Base-by-base conservation (phyloP, 2,329 filamentous ascomycete genomes). In the Epicoccum sorghinum region DNA sequence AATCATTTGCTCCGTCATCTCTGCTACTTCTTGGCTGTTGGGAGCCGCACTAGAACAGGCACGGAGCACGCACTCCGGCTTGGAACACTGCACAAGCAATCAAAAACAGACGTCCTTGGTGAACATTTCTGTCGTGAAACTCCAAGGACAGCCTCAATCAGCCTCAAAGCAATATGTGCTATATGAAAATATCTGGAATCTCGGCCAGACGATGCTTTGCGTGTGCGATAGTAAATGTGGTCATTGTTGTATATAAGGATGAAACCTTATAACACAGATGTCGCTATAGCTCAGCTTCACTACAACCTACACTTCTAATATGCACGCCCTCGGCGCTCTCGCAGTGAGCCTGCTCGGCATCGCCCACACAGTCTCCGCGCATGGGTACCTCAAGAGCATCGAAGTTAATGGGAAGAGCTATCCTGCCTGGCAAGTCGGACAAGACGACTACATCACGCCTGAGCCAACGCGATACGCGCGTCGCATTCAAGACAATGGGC, bases 331-430 rank as follows among this genome's bases (percentile, higher is more conserved):
- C 23, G 27, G 18, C 4, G 9, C 27, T 24, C 4, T 49, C 22
- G 29, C 33, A n/a, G 9, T 45, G 4, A 23, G 39, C 13, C 24
- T 53, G 7, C 40, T 49, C 13, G 33, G 51, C 12, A 10, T 49
- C 9, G 12, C 46, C 3, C 40, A 49, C 24, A 24, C 35, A 7
- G 52, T 40, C 2, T 49, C 27, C 14, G 60, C 54, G 10, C 53
- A 54, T 23, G 60, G 60, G 13, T 65, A 52, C 24, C 47, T 62
- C 4, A 64, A 64, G 41, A 56, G 50, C 22, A 56, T 65, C 10
- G 55, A 59, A 23, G 41, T 60, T 7, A 57, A 56, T 23, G 62
- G 62, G 3, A 54, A 38, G 10, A 55, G 42, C 24, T 65, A 64
- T 25, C 52, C 55, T 12, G 62, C 54, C 23, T 63, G 62, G 60